Conservation (phyloP, 164 flowering plant species). For the Chimonanthus praecox region DNA sequence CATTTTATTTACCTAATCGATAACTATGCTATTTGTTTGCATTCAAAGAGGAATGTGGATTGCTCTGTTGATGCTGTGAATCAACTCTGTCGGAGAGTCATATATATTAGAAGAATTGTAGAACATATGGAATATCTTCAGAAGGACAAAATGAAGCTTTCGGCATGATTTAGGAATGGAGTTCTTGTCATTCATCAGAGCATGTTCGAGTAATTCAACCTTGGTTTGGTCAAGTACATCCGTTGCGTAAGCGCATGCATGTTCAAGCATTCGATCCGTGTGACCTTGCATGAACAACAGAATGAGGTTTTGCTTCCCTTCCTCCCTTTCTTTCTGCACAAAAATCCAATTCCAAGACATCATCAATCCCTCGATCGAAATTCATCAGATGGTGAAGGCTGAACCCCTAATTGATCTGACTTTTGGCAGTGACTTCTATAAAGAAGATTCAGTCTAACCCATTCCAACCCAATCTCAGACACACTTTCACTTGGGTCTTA, state of each 20-base stretch:
- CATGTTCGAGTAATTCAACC: slow-evolving; percentile 29
- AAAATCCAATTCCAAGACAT: neutral
- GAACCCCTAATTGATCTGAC: neutral
- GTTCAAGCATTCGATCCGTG: slow-evolving; percentile 22
- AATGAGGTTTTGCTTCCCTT: slow-evolving; percentile 34
- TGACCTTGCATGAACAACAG: slow-evolving; percentile 27
- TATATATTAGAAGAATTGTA: slow-evolving; percentile 29
- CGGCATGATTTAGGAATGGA: slow-evolving; percentile 15
- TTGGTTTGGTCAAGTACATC: slow-evolving; percentile 20
- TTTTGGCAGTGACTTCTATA: no score
- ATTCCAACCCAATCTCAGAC: neutral
- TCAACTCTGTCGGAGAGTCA: slow-evolving; percentile 26
- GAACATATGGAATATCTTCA: slow-evolving; percentile 40
- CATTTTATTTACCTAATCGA: no score
- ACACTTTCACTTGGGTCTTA: neutral
- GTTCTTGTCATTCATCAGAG: slow-evolving; percentile 21
- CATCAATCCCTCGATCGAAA: neutral
- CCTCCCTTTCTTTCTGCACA: slow-evolving; percentile 37
- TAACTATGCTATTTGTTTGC: neutral
- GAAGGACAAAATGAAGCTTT: slow-evolving; percentile 22
- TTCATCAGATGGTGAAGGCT: neutral
- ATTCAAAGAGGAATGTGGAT: slow-evolving; percentile 14
- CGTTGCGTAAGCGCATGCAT: slow-evolving; percentile 19
- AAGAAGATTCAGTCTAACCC: no score
- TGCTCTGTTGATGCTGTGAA: slow-evolving; percentile 34